These are phyloP conservation scores for Tagetes patula DNA, from an alignment of 129 eudicot species.

Conservation along the genomic window DNA sequence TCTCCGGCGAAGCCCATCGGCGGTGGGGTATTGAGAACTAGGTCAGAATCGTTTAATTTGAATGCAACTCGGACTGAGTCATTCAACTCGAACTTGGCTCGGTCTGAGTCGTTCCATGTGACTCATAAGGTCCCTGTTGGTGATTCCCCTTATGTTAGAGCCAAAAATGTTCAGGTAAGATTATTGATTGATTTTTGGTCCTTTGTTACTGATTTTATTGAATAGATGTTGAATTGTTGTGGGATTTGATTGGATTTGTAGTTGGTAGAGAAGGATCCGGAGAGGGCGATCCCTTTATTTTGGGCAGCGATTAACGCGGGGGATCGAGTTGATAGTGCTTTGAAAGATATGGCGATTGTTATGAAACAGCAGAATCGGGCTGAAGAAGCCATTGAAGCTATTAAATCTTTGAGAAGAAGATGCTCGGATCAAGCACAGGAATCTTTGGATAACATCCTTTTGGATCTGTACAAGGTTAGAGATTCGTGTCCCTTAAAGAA, in stretches of 20 bases:
- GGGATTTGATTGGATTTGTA: constrained; percentile 20
- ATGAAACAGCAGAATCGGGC: constrained; percentile 99
- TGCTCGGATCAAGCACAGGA: constrained; percentile 98
- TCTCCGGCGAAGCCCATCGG: constrained; percentile 86
- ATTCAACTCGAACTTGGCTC: constrained; percentile 45
- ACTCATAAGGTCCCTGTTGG: constrained; percentile 97
- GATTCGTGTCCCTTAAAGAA: background rate
- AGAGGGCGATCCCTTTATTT: constrained; percentile 88
- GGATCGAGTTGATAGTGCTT: constrained; percentile 96
- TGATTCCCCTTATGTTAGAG: constrained; percentile 96
- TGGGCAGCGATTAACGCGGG: constrained; percentile 99
- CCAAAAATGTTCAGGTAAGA: constrained; percentile 93
- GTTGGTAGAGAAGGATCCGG: constrained; percentile 99
- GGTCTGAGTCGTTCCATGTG: constrained; percentile 79
- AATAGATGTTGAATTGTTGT: constrained; percentile 1
- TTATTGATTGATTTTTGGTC: background rate
- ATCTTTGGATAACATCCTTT: constrained; percentile 88
- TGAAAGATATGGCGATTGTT: constrained; percentile 98
- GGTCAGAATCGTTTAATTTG: constrained; percentile 81
- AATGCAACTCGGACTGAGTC: constrained; percentile 32
- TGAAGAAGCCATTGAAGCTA: constrained; percentile 96
- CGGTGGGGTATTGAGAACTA: constrained; percentile 65
- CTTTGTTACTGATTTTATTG: constrained; percentile 3
- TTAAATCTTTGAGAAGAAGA: constrained; percentile 71
- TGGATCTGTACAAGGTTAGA: constrained; percentile 91